These are phyloP conservation scores for Ogataea ganodermae DNA, from an alignment of 805 yeast species.

Conservation along the genomic window DNA sequence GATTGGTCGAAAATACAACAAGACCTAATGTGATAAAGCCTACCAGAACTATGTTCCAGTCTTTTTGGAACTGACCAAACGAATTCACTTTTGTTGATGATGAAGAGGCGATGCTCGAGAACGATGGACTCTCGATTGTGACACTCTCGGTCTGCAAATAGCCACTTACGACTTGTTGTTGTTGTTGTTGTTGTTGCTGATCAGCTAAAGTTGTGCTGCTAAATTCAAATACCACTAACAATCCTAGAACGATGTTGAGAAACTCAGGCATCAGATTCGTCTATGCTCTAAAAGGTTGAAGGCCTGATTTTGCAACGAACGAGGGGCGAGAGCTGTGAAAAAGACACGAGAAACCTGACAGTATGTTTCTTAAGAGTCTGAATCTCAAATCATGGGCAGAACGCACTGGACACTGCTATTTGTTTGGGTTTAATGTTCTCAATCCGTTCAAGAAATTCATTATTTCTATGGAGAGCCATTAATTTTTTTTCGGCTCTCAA, in stretches of 20 bases:
- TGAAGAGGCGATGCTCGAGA: slow-evolving; percentile 2
- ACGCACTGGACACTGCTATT: not conserved
- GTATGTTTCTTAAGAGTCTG: too few relatives aligned
- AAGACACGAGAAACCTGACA: not conserved
- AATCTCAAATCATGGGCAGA: not conserved
- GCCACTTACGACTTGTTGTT: not conserved
- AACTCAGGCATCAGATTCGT: slow-evolving; percentile 4
- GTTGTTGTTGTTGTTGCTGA: not conserved
- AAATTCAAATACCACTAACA: not conserved
- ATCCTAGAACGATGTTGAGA: not conserved
- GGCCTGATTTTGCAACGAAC: not conserved
- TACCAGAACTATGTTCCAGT: slow-evolving; percentile 22
- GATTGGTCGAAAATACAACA: slow-evolving; percentile 22
- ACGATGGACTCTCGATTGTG: not conserved
- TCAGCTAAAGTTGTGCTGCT: not conserved
- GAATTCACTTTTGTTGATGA: slow-evolving; percentile 14
- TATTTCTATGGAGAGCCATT: not conserved
- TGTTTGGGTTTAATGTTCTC: not conserved
- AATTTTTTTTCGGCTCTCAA: not conserved
- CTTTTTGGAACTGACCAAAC: slow-evolving; percentile 6
- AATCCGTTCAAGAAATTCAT: not conserved
- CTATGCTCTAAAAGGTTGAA: not conserved
- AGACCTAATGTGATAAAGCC: slow-evolving; percentile 22
- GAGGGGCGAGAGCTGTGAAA: not conserved
- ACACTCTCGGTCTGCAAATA: not conserved